Evolutionary conservation across 2,329 filamentous ascomycete species (phyloP).

Genomic region (Aureobasidium namibiae): DNA sequence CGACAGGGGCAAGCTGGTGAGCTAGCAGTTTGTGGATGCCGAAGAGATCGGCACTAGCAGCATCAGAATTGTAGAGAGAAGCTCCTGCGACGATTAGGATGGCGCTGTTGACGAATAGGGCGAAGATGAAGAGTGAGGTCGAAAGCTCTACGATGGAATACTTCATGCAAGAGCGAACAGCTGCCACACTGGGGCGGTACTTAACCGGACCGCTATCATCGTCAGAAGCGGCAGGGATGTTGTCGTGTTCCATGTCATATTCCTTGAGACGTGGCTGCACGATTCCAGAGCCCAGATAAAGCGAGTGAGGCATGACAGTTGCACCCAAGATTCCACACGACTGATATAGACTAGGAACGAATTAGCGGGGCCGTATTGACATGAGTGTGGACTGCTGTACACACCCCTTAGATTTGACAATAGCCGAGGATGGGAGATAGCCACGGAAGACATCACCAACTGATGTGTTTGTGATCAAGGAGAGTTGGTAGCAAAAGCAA

Average conservation of each 20-base stretch:
- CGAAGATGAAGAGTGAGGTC: slow-evolving; percentile 34
- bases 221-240: slow-evolving; percentile 22
- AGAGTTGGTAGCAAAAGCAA: slow-evolving; percentile 63
- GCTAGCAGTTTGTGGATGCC: slow-evolving; percentile 69
- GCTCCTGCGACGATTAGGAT: slow-evolving; percentile 55
- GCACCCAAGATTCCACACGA: slow-evolving; percentile 70
- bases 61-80: slow-evolving; percentile 54
- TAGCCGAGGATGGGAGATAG: slow-evolving; percentile 53
- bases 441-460: slow-evolving; percentile 55
- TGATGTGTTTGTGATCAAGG: slow-evolving; percentile 48
- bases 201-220: slow-evolving; percentile 20
- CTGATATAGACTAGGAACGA: slow-evolving; percentile 48
- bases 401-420: slow-evolving; percentile 50
- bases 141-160: slow-evolving; percentile 33
- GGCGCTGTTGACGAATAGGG: slow-evolving; percentile 35
- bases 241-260: slow-evolving; percentile 46
- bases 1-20: slow-evolving; percentile 59
- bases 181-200: slow-evolving; percentile 32
- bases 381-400: slow-evolving; percentile 11
- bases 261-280: slow-evolving; percentile 58
- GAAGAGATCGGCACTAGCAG: slow-evolving; percentile 70
- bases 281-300: slow-evolving; percentile 62
- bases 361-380: slow-evolving; percentile 15
- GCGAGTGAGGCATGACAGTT: slow-evolving; percentile 63
- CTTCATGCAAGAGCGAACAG: slow-evolving; percentile 32